phyloP scores from a whole-genome alignment of 768 basidiomycete genomes.

The Harrya chromipes region DNA sequence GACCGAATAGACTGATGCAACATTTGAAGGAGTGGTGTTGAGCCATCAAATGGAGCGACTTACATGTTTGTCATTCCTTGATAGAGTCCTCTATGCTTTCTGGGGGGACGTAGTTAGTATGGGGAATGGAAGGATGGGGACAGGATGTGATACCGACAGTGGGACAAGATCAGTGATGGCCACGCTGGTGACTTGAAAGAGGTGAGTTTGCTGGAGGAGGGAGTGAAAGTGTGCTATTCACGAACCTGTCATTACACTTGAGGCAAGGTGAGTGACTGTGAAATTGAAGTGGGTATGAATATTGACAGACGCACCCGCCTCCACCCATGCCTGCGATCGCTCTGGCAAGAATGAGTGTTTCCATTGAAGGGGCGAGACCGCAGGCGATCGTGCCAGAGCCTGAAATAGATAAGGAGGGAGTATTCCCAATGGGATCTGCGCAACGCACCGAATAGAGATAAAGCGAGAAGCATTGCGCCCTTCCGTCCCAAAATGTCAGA shows the following conservation, averaged over 20 bases:
- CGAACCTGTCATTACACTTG: conserved; percentile 81
- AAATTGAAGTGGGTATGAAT: too few relatives aligned
- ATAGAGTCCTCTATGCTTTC: conserved; percentile 84
- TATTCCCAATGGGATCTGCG: conserved; percentile 14
- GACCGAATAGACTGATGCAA: conserved; percentile 64
- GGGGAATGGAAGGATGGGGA: conserved; percentile 1
- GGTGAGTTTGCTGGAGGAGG: conserved; percentile 18
- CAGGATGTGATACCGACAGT: conserved; percentile 48
- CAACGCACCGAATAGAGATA: conserved; percentile 76
- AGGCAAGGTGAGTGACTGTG: conserved; percentile 17
- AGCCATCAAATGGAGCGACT: conserved; percentile 19
- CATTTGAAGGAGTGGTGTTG: conserved; percentile 4
- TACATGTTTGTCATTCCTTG: conserved; percentile 92
- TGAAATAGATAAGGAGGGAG: conserved; percentile 30
- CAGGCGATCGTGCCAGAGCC: conserved; percentile 83
- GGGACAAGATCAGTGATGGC: conserved; percentile 88
- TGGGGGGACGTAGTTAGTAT: conserved; percentile 27
- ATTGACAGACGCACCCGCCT: conserved; percentile 62
- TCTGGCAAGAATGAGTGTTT: conserved; percentile 71
- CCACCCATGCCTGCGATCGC: conserved; percentile 91
- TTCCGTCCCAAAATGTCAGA: conserved; percentile 84
- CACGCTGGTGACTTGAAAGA: conserved; percentile 67
- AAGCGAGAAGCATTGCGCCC: conserved; percentile 81
- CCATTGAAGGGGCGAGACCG: conserved; percentile 86
- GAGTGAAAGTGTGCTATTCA: conserved; percentile 3